Base-by-base conservation (phyloP, 1,284 basidiomycete genomes). In the Irpex sp. region DNA sequence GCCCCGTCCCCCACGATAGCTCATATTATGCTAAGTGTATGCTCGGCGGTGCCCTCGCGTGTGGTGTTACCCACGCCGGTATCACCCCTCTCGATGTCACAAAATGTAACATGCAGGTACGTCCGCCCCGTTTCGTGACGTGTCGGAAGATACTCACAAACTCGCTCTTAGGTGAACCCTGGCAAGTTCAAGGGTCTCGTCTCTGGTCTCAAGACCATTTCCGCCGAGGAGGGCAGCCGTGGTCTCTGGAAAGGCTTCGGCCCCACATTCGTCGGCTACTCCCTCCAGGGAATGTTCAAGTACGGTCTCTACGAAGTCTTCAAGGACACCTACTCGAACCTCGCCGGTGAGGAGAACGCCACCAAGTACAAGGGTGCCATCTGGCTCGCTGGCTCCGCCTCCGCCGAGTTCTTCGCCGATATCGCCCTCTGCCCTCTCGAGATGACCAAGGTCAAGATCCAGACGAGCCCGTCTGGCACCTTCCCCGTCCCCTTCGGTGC, bases 91-190 rank as follows among this genome's bases (percentile, higher is more conserved):
- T 96, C 70, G 94, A 96, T 82, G 93, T 96, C 69, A 91, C 93
- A 72, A 97, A 98, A 84, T 97, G 95, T 76, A 93, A 96, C 82
- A 97, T 98, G 88, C 95, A 98, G 88, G 93, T 93, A 57, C 70
- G 88, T 78, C 74, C 76, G 63, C 72, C 71, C 73, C 75, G 59
- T 59, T 48, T 35, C 57, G 42, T 37, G 49, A 39, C 60, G 60
- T 59, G 48, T 51, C 48, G 55, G 33, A 16, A 33, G 39, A 33
- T 57, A 14, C 54, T 63, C 42, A 53, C 53, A 10, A 48, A 60
- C 55, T 19, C 48, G 35, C 16, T 55, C 36, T 61, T 68, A 93
- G 87, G 91, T 94, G 63, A 86, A 90, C 79, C 87, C 91, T 14
- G 69, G 73, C 45, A 90, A 91, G 74, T 91, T 87, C 78, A 84